Conservation (phyloP, 2,329 filamentous ascomycete genomes). For the Myriosclerotinia duriaeana region DNA sequence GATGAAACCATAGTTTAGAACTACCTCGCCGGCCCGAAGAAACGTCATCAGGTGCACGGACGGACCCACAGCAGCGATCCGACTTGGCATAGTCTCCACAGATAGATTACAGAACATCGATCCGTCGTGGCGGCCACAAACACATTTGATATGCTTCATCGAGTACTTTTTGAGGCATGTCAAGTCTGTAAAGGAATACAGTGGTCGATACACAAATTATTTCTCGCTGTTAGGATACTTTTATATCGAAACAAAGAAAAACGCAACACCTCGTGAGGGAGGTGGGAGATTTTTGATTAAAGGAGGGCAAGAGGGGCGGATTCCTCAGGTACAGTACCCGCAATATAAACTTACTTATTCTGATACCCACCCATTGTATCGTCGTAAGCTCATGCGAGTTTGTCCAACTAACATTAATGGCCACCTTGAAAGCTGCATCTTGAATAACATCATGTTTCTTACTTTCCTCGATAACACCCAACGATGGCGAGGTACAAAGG, state of each 20-base stretch:
- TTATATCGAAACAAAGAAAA: neutral
- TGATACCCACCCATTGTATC: constrained; percentile 6
- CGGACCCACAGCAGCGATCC: constrained; percentile 5
- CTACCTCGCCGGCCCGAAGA: neutral
- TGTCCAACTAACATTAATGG: too few relatives aligned
- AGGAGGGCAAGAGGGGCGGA: neutral
- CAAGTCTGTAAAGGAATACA: neutral
- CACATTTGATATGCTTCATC: neutral
- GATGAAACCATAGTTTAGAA: neutral
- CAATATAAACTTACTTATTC: constrained; percentile 4
- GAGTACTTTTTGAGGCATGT: neutral
- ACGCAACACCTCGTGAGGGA: neutral
- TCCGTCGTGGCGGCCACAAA: neutral
- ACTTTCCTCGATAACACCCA: neutral
- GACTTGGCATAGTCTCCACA: constrained; percentile 16
- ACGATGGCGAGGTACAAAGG: constrained; percentile 9
- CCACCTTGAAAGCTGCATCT: neutral
- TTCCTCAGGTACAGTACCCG: neutral
- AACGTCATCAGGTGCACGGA: constrained; percentile 12
- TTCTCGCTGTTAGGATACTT: too few relatives aligned
- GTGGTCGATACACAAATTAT: neutral
- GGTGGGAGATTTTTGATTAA: neutral
- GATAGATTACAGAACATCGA: neutral
- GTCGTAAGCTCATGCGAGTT: neutral
- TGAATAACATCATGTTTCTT: neutral